phyloP scores from a whole-genome alignment of 2,329 filamentous ascomycete genomes.

The Alternaria gansuensis region DNA sequence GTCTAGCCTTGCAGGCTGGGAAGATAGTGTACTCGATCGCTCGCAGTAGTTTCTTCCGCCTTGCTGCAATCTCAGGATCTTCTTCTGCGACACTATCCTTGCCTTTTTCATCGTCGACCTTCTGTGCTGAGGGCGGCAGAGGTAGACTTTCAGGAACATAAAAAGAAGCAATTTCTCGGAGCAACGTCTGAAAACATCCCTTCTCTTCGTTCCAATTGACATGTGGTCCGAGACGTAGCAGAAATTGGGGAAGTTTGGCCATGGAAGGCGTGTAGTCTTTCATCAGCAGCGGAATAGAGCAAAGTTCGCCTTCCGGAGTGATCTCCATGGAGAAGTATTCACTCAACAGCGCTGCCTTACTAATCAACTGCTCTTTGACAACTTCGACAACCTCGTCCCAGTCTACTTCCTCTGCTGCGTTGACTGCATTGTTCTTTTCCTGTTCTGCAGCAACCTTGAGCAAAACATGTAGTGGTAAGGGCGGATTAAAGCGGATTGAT shows the following conservation, averaged over 20 bases:
- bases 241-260: slow-evolving; percentile 86
- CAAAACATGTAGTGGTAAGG: slow-evolving; percentile 74
- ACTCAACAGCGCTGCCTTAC: slow-evolving; percentile 81
- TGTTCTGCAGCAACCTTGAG: slow-evolving; percentile 76
- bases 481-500: slow-evolving; percentile 77
- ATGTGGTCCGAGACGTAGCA: slow-evolving; percentile 85
- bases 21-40: slow-evolving; percentile 88
- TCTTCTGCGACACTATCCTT: slow-evolving; percentile 37
- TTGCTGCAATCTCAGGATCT: slow-evolving; percentile 56
- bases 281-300: slow-evolving; percentile 81
- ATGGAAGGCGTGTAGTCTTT: slow-evolving; percentile 89
- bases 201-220: slow-evolving; percentile 89
- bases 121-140: slow-evolving; percentile 43
- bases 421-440: slow-evolving; percentile 65
- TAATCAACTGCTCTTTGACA: slow-evolving; percentile 74
- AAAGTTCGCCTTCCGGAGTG: slow-evolving; percentile 76
- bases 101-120: slow-evolving; percentile 54
- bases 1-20: slow-evolving; percentile 81
- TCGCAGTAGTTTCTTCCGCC: slow-evolving; percentile 74
- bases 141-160: slow-evolving; percentile 90
- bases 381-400: slow-evolving; percentile 71
- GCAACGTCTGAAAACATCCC: slow-evolving; percentile 81
- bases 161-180: slow-evolving; percentile 87
- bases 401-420: slow-evolving; percentile 65
- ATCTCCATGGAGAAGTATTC: slow-evolving; percentile 94